These are phyloP conservation scores for Kodamaea kaohsiungensis DNA, from an alignment of 805 yeast species.

Conservation along the genomic window DNA sequence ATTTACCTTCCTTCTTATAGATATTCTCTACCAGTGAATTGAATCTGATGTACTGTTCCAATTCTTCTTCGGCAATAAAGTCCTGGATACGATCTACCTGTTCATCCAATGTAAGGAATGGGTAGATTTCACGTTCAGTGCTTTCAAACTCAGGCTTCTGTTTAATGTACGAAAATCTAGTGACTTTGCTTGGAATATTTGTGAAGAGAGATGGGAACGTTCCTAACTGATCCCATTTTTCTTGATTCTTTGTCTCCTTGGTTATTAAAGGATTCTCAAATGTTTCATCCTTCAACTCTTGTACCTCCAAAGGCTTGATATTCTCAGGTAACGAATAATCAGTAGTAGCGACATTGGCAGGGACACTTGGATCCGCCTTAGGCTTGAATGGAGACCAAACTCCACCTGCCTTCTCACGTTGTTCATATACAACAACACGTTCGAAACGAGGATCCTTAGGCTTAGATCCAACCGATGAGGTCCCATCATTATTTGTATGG, in stretches of 20 bases:
- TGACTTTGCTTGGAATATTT: constrained; percentile 39
- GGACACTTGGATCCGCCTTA: constrained; percentile 23
- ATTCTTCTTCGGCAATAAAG: constrained; percentile 27
- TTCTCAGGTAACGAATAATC: constrained; percentile 36
- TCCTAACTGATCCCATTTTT: constrained; percentile 42
- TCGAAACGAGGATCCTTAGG: constrained; percentile 26
- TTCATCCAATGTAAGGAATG: constrained; percentile 40
- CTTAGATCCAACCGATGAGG: constrained; percentile 16
- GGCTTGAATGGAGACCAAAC: constrained; percentile 35
- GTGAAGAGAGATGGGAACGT: constrained; percentile 41
- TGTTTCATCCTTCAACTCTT: constrained; percentile 20
- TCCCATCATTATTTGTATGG: constrained; percentile 29
- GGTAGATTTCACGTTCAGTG: constrained; percentile 28
- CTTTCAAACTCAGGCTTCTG: constrained; percentile 22
- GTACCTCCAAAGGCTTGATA: constrained; percentile 22
- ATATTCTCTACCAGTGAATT: constrained; percentile 43
- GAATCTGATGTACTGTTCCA: constrained; percentile 35
- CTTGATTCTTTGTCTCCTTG: constrained; percentile 10
- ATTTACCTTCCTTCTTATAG: constrained; percentile 34
- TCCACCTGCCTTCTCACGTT: constrained; percentile 45
- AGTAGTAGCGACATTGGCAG: constrained; percentile 30
- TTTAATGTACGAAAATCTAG: constrained; percentile 38
- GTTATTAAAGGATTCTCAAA: constrained; percentile 17
- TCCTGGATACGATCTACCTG: constrained; percentile 24
- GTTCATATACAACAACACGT: constrained; percentile 46